A percentile compares a stretch with the other conserved stretches of the same genome.
phyloP scores from a whole-genome alignment of 768 basidiomycete genomes.

The Crepidotus variabilis region DNA sequence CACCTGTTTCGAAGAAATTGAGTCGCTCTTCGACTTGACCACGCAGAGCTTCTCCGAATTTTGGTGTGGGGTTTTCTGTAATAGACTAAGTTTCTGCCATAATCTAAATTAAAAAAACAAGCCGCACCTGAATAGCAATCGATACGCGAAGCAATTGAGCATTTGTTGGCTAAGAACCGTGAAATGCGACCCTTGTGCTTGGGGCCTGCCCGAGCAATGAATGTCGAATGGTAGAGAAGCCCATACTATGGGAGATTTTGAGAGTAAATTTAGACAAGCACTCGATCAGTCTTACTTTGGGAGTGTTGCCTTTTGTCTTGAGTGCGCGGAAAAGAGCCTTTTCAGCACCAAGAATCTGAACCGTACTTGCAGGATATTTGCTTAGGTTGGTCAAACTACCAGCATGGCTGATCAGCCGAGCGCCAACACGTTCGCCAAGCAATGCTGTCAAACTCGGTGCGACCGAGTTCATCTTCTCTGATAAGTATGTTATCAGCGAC shows the following conservation, averaged over 20 bases:
- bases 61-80: conserved; percentile 80
- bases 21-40: conserved; percentile 95
- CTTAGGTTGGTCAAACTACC: conserved; percentile 94
- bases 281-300: conserved; percentile 57
- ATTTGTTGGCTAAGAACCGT: conserved; percentile 98
- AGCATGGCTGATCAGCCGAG: conserved; percentile 91
- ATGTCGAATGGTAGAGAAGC: conserved; percentile 94
- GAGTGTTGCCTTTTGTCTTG: conserved; percentile 98
- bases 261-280: neutral
- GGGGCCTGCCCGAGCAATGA: conserved; percentile 91
- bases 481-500: conserved; percentile 78
- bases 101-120: neutral
- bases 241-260: conserved; percentile 68
- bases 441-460: conserved; percentile 91
- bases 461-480: conserved; percentile 97
- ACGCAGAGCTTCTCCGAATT: conserved; percentile 93
- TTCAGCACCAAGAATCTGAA: conserved; percentile 97
- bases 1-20: conserved; percentile 89
- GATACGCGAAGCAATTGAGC: conserved; percentile 94
- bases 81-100: conserved; percentile 1
- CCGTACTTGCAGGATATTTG: conserved; percentile 98
- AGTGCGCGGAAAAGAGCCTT: conserved; percentile 96
- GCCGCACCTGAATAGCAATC: conserved; percentile 85
- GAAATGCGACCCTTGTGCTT: conserved; percentile 98
- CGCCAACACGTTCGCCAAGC: conserved; percentile 89